These are phyloP conservation scores for Kurtzmaniella fragi DNA, from an alignment of 805 yeast genomes.

Conservation along the genomic window DNA sequence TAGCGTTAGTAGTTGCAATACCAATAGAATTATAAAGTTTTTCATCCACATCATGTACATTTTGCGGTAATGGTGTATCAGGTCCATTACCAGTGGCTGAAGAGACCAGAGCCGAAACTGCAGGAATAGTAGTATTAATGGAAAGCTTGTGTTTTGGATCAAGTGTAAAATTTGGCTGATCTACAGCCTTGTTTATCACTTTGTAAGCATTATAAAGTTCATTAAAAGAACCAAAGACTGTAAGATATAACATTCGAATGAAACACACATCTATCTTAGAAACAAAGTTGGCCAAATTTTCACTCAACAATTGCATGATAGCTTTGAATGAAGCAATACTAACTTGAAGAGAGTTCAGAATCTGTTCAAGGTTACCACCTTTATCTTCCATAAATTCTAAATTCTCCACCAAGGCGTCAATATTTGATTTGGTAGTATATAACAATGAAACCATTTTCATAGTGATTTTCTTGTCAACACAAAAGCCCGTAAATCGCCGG, in stretches of 20 bases:
- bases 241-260: conserved; percentile 57
- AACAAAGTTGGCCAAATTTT: conserved; percentile 45
- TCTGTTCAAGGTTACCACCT: conserved; percentile 23
- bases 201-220: conserved; percentile 67
- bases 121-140: not conserved
- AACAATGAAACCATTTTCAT: conserved; percentile 49
- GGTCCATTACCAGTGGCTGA: not conserved
- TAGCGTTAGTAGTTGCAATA: conserved; percentile 63
- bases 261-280: conserved; percentile 58
- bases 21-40: conserved; percentile 61
- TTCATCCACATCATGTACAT: conserved; percentile 49
- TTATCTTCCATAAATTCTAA: conserved; percentile 49
- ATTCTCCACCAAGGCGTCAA: conserved; percentile 53
- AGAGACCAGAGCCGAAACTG: not conserved
- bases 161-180: conserved; percentile 2
- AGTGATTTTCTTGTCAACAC: conserved; percentile 50
- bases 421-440: conserved; percentile 48
- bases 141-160: not conserved
- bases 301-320: conserved; percentile 44
- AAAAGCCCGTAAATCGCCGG: conserved; percentile 52
- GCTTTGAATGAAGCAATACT: conserved; percentile 46
- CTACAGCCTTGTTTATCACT: conserved; percentile 17
- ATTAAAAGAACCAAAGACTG: conserved; percentile 56
- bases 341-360: conserved; percentile 24
- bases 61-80: conserved; percentile 18